Conservation (phyloP, 2,329 filamentous ascomycete genomes). For the Celoporthe dispersa region DNA sequence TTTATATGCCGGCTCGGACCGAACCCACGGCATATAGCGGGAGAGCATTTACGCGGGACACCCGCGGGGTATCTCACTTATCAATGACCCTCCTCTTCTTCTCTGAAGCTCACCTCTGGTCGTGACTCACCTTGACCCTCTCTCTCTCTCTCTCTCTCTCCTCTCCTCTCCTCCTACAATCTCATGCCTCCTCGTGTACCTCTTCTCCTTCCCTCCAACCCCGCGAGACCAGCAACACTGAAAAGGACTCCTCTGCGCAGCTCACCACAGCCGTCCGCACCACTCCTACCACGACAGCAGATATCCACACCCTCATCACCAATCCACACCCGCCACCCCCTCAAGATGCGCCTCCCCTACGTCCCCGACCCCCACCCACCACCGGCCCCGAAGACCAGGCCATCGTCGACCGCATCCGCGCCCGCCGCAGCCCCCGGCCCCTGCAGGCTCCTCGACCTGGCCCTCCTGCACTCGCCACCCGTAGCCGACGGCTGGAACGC, state of each 20-base stretch:
- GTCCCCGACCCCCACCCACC: conserved; percentile 55
- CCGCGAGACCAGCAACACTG: neutral
- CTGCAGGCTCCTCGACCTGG: conserved; percentile 76
- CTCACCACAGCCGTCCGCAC: neutral
- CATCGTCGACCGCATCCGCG: conserved; percentile 66
- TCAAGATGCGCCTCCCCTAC: conserved; percentile 71
- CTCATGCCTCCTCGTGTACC: neutral
- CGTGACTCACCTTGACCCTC: no score
- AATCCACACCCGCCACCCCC: conserved; percentile 24
- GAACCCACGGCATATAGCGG: conserved; percentile 1
- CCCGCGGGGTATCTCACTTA: conserved; percentile 1
- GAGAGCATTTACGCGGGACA: conserved; percentile 8
- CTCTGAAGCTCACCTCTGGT: no score
- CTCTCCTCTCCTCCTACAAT: neutral
- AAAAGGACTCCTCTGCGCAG: neutral
- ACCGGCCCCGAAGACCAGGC: conserved; percentile 52
- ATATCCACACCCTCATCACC: neutral
- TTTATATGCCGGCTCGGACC: neutral
- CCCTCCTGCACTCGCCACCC: conserved; percentile 74
- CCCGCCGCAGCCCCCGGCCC: conserved; percentile 69
- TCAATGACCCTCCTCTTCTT: no score
- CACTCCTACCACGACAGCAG: neutral
- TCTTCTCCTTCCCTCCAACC: neutral
- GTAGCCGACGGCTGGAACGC: conserved; percentile 78
- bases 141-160: neutral